These are phyloP conservation scores for Sicyos edulis DNA, from an alignment of 306 rosid species.

Conservation along the genomic window DNA sequence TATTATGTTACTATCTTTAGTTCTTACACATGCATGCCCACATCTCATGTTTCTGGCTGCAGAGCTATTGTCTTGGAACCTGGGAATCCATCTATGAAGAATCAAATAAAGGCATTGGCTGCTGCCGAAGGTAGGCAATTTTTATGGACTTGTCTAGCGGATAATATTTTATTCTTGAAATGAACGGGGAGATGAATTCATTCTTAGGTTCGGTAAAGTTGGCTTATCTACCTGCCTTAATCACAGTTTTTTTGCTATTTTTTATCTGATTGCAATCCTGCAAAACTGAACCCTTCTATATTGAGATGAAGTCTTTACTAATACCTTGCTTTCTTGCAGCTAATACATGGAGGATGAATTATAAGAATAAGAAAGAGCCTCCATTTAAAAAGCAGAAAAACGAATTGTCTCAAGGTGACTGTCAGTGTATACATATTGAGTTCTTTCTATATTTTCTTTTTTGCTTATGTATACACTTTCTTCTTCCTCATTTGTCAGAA, in stretches of 20 bases:
- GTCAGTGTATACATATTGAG: constrained; percentile 12
- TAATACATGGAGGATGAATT: constrained; percentile 52
- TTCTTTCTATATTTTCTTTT: not conserved
- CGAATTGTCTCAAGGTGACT: constrained; percentile 71
- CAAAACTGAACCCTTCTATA: not conserved
- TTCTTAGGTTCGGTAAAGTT: not conserved
- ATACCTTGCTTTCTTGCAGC: constrained; percentile 45
- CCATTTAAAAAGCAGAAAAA: constrained; percentile 67
- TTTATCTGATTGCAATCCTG: constrained; percentile 1
- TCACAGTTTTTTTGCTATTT: not conserved
- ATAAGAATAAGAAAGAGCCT: constrained; percentile 65
- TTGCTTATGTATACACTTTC: not conserved
- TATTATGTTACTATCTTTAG: not conserved
- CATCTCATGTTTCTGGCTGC: constrained; percentile 30
- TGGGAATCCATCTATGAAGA: constrained; percentile 71
- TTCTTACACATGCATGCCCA: not conserved
- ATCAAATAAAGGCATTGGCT: constrained; percentile 53
- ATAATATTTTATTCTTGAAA: not conserved
- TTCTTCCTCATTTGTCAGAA: not conserved
- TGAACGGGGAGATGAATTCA: not conserved
- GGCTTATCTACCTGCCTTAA: not conserved
- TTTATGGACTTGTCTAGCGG: not conserved
- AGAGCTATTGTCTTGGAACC: constrained; percentile 88
- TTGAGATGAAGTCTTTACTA: constrained; percentile 10
- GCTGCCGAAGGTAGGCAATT: constrained; percentile 63